Conservation (phyloP, 345 rosid genomes). For the Eucalyptus cloeziana region DNA sequence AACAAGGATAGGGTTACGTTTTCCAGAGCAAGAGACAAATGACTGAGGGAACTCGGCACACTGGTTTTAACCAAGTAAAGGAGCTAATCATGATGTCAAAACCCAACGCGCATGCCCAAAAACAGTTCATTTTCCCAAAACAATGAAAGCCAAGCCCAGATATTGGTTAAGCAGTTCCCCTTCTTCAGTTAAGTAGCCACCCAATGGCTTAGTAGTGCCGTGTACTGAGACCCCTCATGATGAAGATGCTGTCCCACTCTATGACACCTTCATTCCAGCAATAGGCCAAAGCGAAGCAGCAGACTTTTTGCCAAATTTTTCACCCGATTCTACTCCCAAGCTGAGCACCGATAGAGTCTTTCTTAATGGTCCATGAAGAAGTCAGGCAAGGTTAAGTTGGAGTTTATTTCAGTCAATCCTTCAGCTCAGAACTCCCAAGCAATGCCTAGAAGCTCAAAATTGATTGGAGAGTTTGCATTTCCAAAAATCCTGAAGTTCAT, state of each 20-base stretch:
- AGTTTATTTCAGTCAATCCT: neutral
- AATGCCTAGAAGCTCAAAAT: neutral
- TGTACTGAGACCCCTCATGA: neutral
- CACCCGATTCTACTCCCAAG: neutral
- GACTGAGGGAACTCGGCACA: neutral
- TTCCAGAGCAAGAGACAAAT: neutral
- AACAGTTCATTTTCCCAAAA: neutral
- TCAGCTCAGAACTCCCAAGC: neutral
- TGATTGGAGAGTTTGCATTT: neutral
- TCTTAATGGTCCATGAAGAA: neutral
- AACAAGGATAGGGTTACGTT: neutral
- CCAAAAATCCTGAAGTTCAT: neutral
- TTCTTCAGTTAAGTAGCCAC: neutral
- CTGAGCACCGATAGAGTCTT: neutral
- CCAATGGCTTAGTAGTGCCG: neutral
- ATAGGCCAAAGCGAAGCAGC: neutral
- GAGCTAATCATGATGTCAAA: neutral
- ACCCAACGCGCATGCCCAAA: neutral
- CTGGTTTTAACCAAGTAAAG: neutral
- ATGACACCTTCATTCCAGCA: neutral
- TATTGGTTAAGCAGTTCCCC: neutral
- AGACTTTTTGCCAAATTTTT: neutral
- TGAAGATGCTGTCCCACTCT: neutral
- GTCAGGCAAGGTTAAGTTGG: neutral
- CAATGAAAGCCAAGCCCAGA: neutral